Evolutionary conservation across 129 eudicot species (phyloP).

Genomic region (Artemisia annua): DNA sequence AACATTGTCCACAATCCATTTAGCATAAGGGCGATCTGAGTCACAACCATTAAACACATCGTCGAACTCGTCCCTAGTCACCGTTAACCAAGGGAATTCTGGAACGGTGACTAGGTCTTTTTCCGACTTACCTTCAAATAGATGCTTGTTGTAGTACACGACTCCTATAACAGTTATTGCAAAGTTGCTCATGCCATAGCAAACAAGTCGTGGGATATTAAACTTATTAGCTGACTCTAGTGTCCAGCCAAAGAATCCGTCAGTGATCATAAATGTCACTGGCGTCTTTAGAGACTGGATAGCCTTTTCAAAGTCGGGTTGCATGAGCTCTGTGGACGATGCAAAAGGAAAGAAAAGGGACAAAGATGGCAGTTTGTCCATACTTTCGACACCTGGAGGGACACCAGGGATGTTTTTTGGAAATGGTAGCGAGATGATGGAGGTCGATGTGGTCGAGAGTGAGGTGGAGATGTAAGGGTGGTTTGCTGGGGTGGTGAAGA

Average conservation of each 20-base stretch:
- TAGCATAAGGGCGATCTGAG: slow-evolving; percentile 22
- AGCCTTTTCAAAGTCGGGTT: slow-evolving; percentile 47
- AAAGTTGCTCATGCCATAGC: slow-evolving; percentile 46
- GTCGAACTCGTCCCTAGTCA: slow-evolving; percentile 41
- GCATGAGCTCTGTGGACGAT: slow-evolving; percentile 31
- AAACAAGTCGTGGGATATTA: slow-evolving; percentile 25
- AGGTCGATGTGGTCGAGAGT: slow-evolving; percentile 27
- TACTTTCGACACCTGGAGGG: slow-evolving; percentile 36
- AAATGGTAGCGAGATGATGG: slow-evolving; percentile 49
- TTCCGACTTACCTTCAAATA: slow-evolving; percentile 12
- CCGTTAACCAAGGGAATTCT: slow-evolving; percentile 40
- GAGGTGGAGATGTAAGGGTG: slow-evolving; percentile 40
- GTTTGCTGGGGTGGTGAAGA: slow-evolving; percentile 69
- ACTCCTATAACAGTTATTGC: background rate
- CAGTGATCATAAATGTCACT: slow-evolving; percentile 43
- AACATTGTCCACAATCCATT: slow-evolving; percentile 16
- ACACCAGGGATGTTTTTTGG: slow-evolving; percentile 34
- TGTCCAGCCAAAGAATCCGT: slow-evolving; percentile 66
- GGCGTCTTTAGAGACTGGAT: slow-evolving; percentile 17
- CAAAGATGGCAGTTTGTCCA: slow-evolving; percentile 31
- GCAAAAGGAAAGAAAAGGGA: slow-evolving; percentile 15
- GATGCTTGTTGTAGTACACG: background rate
- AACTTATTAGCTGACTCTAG: slow-evolving; percentile 45
- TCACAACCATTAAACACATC: slow-evolving; percentile 15
- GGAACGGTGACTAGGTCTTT: slow-evolving; percentile 32